Conservation (phyloP, 2,329 filamentous ascomycete genomes). For the Domatiomyces catenatus region DNA sequence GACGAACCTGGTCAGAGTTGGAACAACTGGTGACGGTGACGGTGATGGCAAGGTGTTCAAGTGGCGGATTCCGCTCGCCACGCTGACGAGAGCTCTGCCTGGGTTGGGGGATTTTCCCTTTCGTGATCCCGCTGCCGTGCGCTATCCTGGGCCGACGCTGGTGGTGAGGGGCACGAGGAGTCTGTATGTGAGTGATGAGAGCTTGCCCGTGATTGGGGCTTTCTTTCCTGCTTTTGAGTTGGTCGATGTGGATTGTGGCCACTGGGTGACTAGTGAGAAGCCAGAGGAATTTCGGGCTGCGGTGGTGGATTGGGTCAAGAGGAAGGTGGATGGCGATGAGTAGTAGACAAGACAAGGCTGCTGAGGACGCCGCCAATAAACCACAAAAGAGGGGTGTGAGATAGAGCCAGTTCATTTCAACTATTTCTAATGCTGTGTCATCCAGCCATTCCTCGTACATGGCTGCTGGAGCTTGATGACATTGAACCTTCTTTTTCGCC, state of each 20-base stretch:
- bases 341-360: too few species aligned
- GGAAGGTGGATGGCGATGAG: constrained; percentile 12
- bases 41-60: constrained; percentile 38
- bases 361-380: too few species aligned
- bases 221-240: constrained; percentile 29
- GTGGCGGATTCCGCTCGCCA: constrained; percentile 66
- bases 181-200: constrained; percentile 26
- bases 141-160: constrained; percentile 63
- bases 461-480: background rate
- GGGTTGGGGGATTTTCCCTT: constrained; percentile 83
- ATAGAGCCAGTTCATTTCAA: background rate
- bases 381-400: too few species aligned
- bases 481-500: background rate
- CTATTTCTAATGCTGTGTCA: constrained; percentile 1
- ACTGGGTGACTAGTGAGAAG: constrained; percentile 32
- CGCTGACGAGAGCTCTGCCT: constrained; percentile 51
- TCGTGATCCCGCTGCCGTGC: constrained; percentile 49
- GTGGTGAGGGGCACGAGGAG: constrained; percentile 44
- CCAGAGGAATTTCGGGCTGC: constrained; percentile 28
- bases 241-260: constrained; percentile 27
- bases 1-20: constrained; percentile 48
- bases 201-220: constrained; percentile 25
- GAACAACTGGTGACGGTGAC: background rate
- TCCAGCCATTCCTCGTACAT: background rate
- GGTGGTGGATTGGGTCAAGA: constrained; percentile 16